Conservation (phyloP, 768 basidiomycete genomes). For the Suillus lakei region DNA sequence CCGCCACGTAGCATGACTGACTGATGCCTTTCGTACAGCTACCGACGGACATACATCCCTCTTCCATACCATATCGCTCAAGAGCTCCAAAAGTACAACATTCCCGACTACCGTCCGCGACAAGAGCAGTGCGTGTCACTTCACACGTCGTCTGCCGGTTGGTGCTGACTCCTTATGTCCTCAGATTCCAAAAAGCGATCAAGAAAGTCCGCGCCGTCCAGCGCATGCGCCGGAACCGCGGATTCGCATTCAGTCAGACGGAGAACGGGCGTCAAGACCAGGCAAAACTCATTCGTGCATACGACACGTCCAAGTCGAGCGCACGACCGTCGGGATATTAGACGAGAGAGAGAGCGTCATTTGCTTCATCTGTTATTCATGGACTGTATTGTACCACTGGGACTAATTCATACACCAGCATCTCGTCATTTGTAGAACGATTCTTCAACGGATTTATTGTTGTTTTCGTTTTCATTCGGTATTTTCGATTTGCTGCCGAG, state of each 20-base stretch:
- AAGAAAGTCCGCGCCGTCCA: conserved; percentile 99
- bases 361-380: conserved; percentile 10
- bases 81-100: conserved; percentile 98
- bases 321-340: conserved; percentile 79
- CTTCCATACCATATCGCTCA: conserved; percentile 98
- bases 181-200: conserved; percentile 97
- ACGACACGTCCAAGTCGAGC: conserved; percentile 81
- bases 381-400: conserved; percentile 15
- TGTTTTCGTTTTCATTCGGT: not conserved
- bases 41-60: conserved; percentile 88
- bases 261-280: conserved; percentile 92
- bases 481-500: not conserved
- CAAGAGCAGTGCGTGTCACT: conserved; percentile 84
- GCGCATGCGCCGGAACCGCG: conserved; percentile 93
- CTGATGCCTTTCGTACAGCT: conserved; percentile 52
- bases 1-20: conserved; percentile 5
- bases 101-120: conserved; percentile 93
- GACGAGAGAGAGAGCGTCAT: conserved; percentile 12
- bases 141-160: conserved; percentile 1
- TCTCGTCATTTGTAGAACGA: not conserved
- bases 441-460: not conserved
- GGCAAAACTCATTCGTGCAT: conserved; percentile 80
- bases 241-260: conserved; percentile 98
- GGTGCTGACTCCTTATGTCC: conserved; percentile 15
- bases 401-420: conserved; percentile 13